phyloP scores from a whole-genome alignment of 225 moss, liverwort and hornwort species.

The Marchantia polymorpha region DNA sequence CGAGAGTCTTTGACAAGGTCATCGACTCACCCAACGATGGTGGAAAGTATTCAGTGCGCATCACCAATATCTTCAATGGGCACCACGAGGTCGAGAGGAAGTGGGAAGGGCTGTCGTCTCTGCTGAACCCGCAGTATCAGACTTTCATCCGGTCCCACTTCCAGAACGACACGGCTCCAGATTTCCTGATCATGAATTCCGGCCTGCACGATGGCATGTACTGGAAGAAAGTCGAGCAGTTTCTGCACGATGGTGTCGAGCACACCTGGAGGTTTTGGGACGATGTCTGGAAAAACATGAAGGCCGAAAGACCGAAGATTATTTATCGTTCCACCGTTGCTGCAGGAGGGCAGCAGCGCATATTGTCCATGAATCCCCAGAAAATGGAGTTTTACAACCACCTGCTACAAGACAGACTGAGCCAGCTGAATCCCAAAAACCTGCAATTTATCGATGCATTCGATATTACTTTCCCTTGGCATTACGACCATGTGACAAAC shows the following conservation, averaged over 20 bases:
- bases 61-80: slow-evolving; percentile 48
- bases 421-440: slow-evolving; percentile 18
- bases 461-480: slow-evolving; percentile 53
- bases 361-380: slow-evolving; percentile 36
- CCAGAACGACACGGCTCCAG: slow-evolving; percentile 27
- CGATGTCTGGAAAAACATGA: slow-evolving; percentile 25
- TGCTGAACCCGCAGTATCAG: slow-evolving; percentile 29
- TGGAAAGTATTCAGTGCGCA: slow-evolving; percentile 22
- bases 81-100: slow-evolving; percentile 34
- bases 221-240: slow-evolving; percentile 25
- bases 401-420: slow-evolving; percentile 37
- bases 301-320: slow-evolving; percentile 29
- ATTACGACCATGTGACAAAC: slow-evolving; percentile 29
- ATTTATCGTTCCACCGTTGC: slow-evolving; percentile 44
- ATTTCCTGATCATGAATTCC: slow-evolving; percentile 50
- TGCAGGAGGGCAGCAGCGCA: slow-evolving; percentile 34
- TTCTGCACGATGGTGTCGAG: slow-evolving; percentile 30
- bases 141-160: slow-evolving; percentile 37
- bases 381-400: slow-evolving; percentile 52
- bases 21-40: slow-evolving; percentile 26
- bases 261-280: slow-evolving; percentile 39
- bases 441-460: slow-evolving; percentile 48
- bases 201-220: slow-evolving; percentile 47
- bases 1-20: slow-evolving; percentile 21
- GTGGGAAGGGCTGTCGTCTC: slow-evolving; percentile 36